Percentiles rank a stretch among this genome's conserved stretches.
These are phyloP conservation scores for Venturia asperata DNA, from an alignment of 2,329 filamentous ascomycete species.

Conservation along the genomic window DNA sequence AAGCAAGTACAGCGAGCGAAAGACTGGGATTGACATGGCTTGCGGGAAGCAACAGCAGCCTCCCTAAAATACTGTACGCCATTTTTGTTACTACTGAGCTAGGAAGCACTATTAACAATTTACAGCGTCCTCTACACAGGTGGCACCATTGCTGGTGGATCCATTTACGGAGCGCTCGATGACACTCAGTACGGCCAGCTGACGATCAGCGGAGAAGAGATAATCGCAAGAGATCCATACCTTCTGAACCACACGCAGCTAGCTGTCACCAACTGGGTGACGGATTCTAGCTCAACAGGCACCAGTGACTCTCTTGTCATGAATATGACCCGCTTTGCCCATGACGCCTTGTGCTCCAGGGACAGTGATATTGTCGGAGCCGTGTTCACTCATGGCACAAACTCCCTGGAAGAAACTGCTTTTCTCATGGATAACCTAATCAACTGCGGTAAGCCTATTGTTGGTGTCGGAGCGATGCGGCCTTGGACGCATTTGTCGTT, in stretches of 20 bases:
- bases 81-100: not conserved
- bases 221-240: not conserved
- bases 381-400: constrained; percentile 28
- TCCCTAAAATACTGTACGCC: not conserved
- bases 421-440: constrained; percentile 27
- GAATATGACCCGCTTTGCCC: constrained; percentile 29
- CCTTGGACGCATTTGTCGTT: constrained; percentile 26
- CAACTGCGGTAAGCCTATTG: constrained; percentile 28
- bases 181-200: not conserved
- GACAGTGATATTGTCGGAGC: constrained; percentile 29
- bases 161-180: not conserved
- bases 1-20: not conserved
- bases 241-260: not conserved
- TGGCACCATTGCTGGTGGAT: not conserved
- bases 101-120: not conserved
- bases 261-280: not conserved
- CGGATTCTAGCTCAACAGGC: constrained; percentile 24
- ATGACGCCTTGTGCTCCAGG: constrained; percentile 26
- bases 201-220: not conserved
- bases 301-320: constrained; percentile 28
- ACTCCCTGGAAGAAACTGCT: constrained; percentile 28
- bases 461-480: constrained; percentile 26
- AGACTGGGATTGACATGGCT: constrained; percentile 1
- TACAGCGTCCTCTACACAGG: not conserved
- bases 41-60: not conserved